Conservation (phyloP, 1,284 basidiomycete genomes). For the Ustilago nuda region DNA sequence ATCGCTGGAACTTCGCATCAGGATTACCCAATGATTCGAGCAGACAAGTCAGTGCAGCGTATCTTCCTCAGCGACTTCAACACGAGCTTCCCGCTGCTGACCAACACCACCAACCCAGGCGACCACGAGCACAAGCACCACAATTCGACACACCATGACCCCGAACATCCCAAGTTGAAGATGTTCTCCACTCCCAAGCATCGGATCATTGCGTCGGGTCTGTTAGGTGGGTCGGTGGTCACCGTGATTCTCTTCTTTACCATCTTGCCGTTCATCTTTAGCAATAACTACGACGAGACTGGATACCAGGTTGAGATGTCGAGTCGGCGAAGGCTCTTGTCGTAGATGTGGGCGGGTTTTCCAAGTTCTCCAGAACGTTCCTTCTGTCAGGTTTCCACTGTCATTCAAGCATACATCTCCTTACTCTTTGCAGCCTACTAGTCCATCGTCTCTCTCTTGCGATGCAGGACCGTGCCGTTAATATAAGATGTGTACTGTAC, state of each 20-base stretch:
- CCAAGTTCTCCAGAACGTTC: neutral
- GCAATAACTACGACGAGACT: slow-evolving; percentile 30
- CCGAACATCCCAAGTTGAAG: slow-evolving; percentile 26
- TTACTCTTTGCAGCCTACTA: neutral
- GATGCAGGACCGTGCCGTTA: neutral
- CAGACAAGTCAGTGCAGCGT: slow-evolving; percentile 52
- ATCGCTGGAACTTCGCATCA: slow-evolving; percentile 63
- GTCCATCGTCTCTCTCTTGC: neutral
- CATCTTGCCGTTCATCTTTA: slow-evolving; percentile 35
- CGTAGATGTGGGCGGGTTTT: neutral
- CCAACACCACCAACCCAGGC: slow-evolving; percentile 50
- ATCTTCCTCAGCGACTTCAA: slow-evolving; percentile 57
- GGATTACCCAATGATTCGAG: slow-evolving; percentile 65
- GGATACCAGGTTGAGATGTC: slow-evolving; percentile 35
- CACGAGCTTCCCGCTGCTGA: slow-evolving; percentile 38
- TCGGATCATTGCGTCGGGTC: slow-evolving; percentile 36
- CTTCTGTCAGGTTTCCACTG: neutral
- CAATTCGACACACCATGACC: slow-evolving; percentile 14
- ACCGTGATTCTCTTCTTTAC: slow-evolving; percentile 41
- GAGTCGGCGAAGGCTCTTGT: slow-evolving; percentile 24
- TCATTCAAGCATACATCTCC: neutral
- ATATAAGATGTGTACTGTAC: neutral
- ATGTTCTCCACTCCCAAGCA: slow-evolving; percentile 52
- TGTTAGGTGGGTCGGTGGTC: slow-evolving; percentile 44
- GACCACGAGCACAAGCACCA: slow-evolving; percentile 32